A percentile compares a stretch with the other conserved stretches of the same genome.
phyloP scores from a whole-genome alignment of 2,329 filamentous ascomycete species.

The Zarea fungicola region DNA sequence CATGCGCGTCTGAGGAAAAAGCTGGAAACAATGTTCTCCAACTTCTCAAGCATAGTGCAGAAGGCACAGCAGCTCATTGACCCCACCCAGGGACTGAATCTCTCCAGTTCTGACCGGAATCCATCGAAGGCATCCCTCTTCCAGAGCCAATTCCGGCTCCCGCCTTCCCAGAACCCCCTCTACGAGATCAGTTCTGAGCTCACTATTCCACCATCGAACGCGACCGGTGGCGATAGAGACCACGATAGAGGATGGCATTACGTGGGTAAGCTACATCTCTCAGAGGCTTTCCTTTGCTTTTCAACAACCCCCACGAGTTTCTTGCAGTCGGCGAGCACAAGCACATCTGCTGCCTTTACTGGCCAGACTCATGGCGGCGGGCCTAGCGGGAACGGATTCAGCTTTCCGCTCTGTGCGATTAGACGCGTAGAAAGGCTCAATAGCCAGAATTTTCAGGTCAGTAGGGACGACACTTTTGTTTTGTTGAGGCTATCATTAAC shows the following conservation, averaged over 20 bases:
- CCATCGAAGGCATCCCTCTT: conserved; percentile 91
- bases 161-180: conserved; percentile 83
- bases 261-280: conserved; percentile 86
- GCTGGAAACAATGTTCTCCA: conserved; percentile 48
- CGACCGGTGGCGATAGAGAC: conserved; percentile 64
- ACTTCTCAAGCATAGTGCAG: conserved; percentile 76
- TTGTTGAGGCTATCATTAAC: background rate
- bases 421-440: conserved; percentile 87
- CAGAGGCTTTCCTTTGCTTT: conserved; percentile 93
- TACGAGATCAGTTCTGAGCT: conserved; percentile 97
- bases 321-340: conserved; percentile 69
- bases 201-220: conserved; percentile 71
- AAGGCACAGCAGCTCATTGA: conserved; percentile 96
- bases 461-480: background rate
- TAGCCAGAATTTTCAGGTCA: conserved; percentile 75
- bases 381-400: conserved; percentile 92
- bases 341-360: conserved; percentile 77
- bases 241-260: conserved; percentile 79
- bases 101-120: conserved; percentile 69
- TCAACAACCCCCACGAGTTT: conserved; percentile 91
- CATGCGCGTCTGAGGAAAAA: conserved; percentile 12
- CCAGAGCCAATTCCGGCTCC: conserved; percentile 93
- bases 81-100: conserved; percentile 69
- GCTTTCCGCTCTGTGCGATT: conserved; percentile 85
- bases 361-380: conserved; percentile 91